Evolutionary conservation across 2,329 filamentous ascomycete genomes (phyloP), one percentile per base, ranked within the genome.

Genomic region (Didymella lethalis): DNA sequence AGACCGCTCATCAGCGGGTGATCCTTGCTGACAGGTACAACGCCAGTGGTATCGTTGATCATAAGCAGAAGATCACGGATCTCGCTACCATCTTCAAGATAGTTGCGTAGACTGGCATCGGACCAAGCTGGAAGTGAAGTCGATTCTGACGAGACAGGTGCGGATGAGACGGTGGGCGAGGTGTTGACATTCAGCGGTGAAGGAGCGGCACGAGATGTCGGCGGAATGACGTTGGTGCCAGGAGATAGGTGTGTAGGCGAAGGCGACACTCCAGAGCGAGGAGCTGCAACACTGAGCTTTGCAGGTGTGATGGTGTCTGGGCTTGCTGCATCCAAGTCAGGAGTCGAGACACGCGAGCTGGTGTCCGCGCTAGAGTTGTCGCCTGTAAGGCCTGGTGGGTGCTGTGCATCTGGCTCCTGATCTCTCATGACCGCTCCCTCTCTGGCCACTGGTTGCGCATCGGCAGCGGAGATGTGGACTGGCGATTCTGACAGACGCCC

Each of bases 41-140:
- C 88, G 59, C 93, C 91, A 14, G 88, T 90, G 75, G 93, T 97
- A 78, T 98, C 93, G 73, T 97, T 93, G 28, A 99, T 92, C 61
- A 99, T 90, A 36, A 93, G 85, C 50, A 98, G 84, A 74, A 98
- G 85, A 74, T 99, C 94, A 49, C 92, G 87, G 66, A 99, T 92
- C 63, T 97, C 92, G 32, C 89, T 88, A 61, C 92, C 88, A 66
- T 95, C 92, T 66, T 98, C 94, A 70, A 98, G 90, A 78, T 97
- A 99, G 14, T 91, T 89, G 59, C 92, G 88, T 28, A 99, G 85
- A 68, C 88, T 91, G 55, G 88, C 84, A 76, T 98, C 94, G 62
- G 92, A 94, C 95, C 95, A 99, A 0, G 88, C 86, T 26, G 88
- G 84, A 20, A 85, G 84, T 16, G 82, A 81, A 16, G 84, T 81